Base-by-base conservation (phyloP, 140 eudicot genomes). In the Erigeron philadelphicus region DNA sequence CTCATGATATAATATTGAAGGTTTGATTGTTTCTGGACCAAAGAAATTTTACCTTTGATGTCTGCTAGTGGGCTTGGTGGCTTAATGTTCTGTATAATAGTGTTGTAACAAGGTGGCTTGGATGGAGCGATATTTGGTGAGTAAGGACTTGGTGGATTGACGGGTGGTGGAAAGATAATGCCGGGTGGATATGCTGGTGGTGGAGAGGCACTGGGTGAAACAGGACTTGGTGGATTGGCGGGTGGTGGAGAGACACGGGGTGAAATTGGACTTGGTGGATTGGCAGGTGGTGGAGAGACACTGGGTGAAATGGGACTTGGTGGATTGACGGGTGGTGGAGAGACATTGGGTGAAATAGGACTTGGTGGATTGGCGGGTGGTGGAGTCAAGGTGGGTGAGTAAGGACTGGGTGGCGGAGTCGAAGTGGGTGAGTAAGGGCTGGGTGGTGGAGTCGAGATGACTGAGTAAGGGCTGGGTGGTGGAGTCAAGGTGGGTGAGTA, bases 41-140 rank as follows among this genome's bases (percentile, higher is more conserved):
- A 43, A 41, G 43, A 41, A 45, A 17, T 56, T 52, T 56, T 67
- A 75, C 79, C 79, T 67, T 67, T 50, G 15, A 7, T 13, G 64
- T 61, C 63, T 16, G 74, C 10, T 45, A 10, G 53, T 7, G 74
- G 70, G 21, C 16, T 23, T 55, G 81, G 54, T 55, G 77, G 77
- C 15, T 55, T 69, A 13, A 23, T 47, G 47, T 9, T 18, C 35
- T 16, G 61, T 12, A 23, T 15, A 65, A 1, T 10, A 53, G 59
- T 53, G 18, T 19, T 6, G 8, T 19, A 15, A 60, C 75, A 68
- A 11, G 80, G 80, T 61, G 75, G 66, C 7, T 21, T 62, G 5
- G 54, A 23, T 21, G 77, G 63, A 11, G 53, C 23, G 8, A 47
- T 11, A 16, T 6, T 6, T 1, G 78, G 57, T 49, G 74, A 64